Evolutionary conservation across 208 protist species (phyloP).

Genomic region (Crithidia fasciculata): DNA sequence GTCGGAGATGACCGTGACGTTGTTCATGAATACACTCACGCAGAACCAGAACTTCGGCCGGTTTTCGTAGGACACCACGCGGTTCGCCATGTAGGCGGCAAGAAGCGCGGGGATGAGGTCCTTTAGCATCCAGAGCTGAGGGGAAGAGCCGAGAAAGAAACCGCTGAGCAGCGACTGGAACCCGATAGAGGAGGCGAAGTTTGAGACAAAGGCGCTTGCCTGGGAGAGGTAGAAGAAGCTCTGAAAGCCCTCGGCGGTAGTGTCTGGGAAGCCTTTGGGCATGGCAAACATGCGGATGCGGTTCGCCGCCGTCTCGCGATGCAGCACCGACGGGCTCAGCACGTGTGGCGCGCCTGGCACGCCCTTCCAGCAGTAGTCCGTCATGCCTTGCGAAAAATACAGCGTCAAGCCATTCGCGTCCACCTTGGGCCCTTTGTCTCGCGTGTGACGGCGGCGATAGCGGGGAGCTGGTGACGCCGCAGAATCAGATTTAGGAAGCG

Average conservation of each 20-base stretch:
- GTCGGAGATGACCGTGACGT: constrained; percentile 77
- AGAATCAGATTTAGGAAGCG: background rate
- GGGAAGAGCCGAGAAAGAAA: constrained; percentile 80
- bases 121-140: constrained; percentile 90
- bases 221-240: constrained; percentile 83
- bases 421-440: constrained; percentile 9
- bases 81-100: constrained; percentile 85
- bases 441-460: constrained; percentile 1
- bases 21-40: constrained; percentile 79
- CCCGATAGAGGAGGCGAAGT: constrained; percentile 86
- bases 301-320: constrained; percentile 37
- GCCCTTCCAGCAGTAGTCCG: constrained; percentile 48
- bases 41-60: constrained; percentile 92
- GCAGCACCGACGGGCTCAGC: constrained; percentile 36
- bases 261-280: constrained; percentile 78
- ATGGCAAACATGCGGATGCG: constrained; percentile 70
- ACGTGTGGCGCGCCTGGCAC: constrained; percentile 22
- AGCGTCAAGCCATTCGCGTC: constrained; percentile 30
- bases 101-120: constrained; percentile 75
- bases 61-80: constrained; percentile 85
- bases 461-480: background rate
- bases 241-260: constrained; percentile 73
- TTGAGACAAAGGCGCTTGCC: constrained; percentile 74
- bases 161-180: constrained; percentile 85
- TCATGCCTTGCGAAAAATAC: constrained; percentile 68